These are phyloP conservation scores for Malus sylvestris DNA, from an alignment of 306 rosid genomes.

Conservation along the genomic window DNA sequence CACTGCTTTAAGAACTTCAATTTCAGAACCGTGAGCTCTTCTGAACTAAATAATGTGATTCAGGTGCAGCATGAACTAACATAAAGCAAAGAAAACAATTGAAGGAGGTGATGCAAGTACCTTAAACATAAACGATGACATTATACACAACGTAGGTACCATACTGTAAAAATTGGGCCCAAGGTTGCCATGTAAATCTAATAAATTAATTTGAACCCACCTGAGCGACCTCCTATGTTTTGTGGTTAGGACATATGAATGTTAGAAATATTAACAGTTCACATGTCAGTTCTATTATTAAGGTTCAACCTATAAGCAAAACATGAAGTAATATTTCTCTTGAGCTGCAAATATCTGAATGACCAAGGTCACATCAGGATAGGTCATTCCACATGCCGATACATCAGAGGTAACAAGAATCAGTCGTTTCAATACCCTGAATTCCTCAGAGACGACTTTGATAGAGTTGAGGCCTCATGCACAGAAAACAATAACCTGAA, in stretches of 20 bases:
- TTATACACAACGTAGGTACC: too few species aligned
- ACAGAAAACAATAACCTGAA: constrained; percentile 57
- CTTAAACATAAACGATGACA: constrained; percentile 21
- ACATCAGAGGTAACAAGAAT: constrained; percentile 92
- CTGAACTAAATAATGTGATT: background rate
- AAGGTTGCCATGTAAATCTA: background rate
- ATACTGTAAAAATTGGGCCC: background rate
- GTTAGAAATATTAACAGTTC: background rate
- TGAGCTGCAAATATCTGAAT: constrained; percentile 47
- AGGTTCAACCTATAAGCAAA: background rate
- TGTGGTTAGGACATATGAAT: background rate
- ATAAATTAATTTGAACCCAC: background rate
- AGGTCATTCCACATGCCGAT: constrained; percentile 84
- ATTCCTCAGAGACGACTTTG: constrained; percentile 91
- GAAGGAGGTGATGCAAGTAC: constrained; percentile 30
- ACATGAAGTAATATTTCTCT: background rate
- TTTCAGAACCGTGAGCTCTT: background rate
- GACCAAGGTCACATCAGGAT: constrained; percentile 94
- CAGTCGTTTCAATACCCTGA: constrained; percentile 56
- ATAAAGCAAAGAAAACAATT: background rate
- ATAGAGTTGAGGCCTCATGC: constrained; percentile 72
- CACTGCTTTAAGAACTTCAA: background rate
- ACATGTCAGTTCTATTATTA: background rate
- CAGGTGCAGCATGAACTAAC: background rate
- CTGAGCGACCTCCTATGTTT: background rate